Percentiles rank a stretch among this genome's conserved stretches.
phyloP scores from a whole-genome alignment of 2,329 filamentous ascomycete genomes.

The Hansfordia pulvinata region DNA sequence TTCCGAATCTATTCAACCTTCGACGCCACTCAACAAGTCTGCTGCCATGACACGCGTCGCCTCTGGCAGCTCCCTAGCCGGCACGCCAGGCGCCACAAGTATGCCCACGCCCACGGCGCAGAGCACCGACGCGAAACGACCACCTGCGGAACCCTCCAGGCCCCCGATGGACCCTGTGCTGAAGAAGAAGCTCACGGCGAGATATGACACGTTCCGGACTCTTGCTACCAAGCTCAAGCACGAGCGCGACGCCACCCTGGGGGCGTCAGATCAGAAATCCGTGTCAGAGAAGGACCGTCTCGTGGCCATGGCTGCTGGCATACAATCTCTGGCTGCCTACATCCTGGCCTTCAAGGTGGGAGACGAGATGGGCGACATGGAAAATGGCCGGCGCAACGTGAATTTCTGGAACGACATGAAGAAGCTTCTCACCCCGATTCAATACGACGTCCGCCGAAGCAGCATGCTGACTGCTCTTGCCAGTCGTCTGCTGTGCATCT shows the following conservation, averaged over 20 bases:
- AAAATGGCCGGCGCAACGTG: slow-evolving; percentile 27
- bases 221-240: slow-evolving; percentile 41
- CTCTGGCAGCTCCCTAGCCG: slow-evolving; percentile 36
- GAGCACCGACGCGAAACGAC: too few relatives aligned
- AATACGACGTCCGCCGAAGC: slow-evolving; percentile 11
- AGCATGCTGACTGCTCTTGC: slow-evolving; percentile 11
- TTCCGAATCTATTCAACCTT: slow-evolving; percentile 28
- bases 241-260: slow-evolving; percentile 32
- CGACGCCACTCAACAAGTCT: slow-evolving; percentile 35
- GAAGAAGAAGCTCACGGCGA: slow-evolving; percentile 18
- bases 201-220: slow-evolving; percentile 20
- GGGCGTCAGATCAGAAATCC: slow-evolving; percentile 6
- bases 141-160: slow-evolving; percentile 18
- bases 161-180: slow-evolving; percentile 16
- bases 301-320: slow-evolving; percentile 13
- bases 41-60: slow-evolving; percentile 38
- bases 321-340: slow-evolving; percentile 22
- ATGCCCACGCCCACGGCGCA: slow-evolving; percentile 27
- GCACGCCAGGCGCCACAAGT: slow-evolving; percentile 33
- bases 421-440: slow-evolving; percentile 11
- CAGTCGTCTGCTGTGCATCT: slow-evolving; percentile 16
- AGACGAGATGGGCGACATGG: slow-evolving; percentile 28
- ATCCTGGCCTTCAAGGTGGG: slow-evolving; percentile 38
- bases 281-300: slow-evolving; percentile 12
- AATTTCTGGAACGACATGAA: slow-evolving; percentile 12